Evolutionary conservation across 768 basidiomycete genomes (phyloP), one percentile per base, ranked within the genome.

Genomic region (Lactarius sanguifluus): DNA sequence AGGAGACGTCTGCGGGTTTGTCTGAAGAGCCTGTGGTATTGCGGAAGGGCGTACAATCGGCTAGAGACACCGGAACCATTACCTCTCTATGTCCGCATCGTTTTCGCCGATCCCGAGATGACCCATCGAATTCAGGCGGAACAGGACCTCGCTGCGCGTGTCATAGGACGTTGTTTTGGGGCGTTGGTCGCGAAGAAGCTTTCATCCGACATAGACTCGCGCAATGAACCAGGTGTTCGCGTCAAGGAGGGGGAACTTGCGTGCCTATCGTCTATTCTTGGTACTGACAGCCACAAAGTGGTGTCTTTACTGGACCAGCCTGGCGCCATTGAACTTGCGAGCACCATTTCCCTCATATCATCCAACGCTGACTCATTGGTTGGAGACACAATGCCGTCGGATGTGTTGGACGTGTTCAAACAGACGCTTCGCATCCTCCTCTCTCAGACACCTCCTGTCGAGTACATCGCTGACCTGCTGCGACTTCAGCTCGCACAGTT

Each of bases 21-120:
- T 28, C 38, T 60, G 20, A 41, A 55, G 58, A 25, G 36, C 15
- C 36, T 65, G 9, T 64, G 50, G 47, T 59, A 18, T 38, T 41
- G 58, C 40, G 40, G 38, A 59, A 60, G 30, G 32, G 52, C 50
- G 18, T 60, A 65, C 23, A 23, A 54, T 23, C 38, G 25, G 40
- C 36, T 13, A 1, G 15, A 40, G 38, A 40, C 3, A 13, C 10
- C 5, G 12, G 23, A 50, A 12, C 23, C 47, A 5, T 25, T 52
- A 52, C 15, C 50, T 2, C 15, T 1, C 25, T 52, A 52, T 13
- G 4, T 52, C 25, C 50, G 50, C 50, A 1, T 52, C 50, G 50
- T 52, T 15, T 25, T 52, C 25, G 50, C 50, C 50, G 6, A 2
- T 25, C 50, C 25, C 15, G 50, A 52, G 25, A 25, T 25, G 50